Base-by-base conservation (phyloP, 768 basidiomycete species). In the Mycena rebaudengoi region DNA sequence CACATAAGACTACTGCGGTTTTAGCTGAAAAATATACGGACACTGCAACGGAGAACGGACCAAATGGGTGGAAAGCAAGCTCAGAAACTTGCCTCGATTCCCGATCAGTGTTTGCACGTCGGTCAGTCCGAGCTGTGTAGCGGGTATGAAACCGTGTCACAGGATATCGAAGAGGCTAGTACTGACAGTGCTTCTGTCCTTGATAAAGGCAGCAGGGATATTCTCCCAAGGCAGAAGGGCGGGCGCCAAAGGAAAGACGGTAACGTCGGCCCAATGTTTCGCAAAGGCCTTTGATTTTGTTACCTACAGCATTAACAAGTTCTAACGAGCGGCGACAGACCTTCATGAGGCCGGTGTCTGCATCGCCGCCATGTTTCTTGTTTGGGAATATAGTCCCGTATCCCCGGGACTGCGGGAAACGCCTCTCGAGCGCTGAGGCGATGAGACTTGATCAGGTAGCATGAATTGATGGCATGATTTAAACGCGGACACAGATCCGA, bases 351-450 rank as follows among this genome's bases (percentile, higher is more conserved):
- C 83, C 84, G 7, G 80, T 80, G 70, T 86, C 82, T 25, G 77
- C 61, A 33, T 66, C 78, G 32, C 74, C 75, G 45, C 80, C 78
- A 48, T 79, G 71, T 54, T 80, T 85, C n/a, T 78, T 70, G 4
- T 66, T 66, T 10, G 86, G 86, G 69, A 86, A 86, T 7, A 86
- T 70, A 13, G 84, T 82, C 5, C 76, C 78, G 72, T 82, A 82
- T 44, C 83, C 83, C 32, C 75, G 69, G n/a, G 80, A 74, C 29
- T 79, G n/a, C 23, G 86, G 85, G 69, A 86, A 88, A 14, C 82
- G 83, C 45, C 83, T 80, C 66, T 89, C 88, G 18, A 89, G 79
- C 3, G 76, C 79, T 21, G 80, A 70, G 13, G 79, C 80, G 50
- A 88, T 87, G 65, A 88, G 75, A 56, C 80, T 83, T n/a, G n/a